Percentiles rank a stretch among this genome's conserved stretches.
These are phyloP conservation scores for Moesziomyces antarcticus DNA, from an alignment of 1,284 basidiomycete genomes.

Conservation along the genomic window DNA sequence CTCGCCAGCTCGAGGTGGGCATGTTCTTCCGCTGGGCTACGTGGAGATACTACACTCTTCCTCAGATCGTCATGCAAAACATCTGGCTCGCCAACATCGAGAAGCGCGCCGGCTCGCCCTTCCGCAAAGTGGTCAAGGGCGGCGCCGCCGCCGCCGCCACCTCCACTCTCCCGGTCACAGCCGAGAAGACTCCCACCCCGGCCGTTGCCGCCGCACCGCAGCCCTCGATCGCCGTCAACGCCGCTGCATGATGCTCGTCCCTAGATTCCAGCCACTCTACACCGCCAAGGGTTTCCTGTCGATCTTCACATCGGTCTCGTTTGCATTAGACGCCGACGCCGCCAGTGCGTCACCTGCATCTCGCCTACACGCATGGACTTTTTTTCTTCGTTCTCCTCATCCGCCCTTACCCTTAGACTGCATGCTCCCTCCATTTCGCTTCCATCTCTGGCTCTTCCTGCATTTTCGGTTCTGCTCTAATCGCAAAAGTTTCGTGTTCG, in stretches of 20 bases:
- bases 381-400: background rate
- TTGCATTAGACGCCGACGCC: background rate
- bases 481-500: background rate
- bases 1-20: constrained; percentile 55
- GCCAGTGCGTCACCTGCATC: background rate
- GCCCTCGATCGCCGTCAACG: constrained; percentile 26
- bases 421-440: background rate
- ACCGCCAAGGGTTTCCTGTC: background rate
- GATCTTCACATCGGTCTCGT: background rate
- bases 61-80: constrained; percentile 55
- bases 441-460: constrained; percentile 6
- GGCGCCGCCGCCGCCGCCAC: constrained; percentile 1
- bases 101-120: constrained; percentile 53
- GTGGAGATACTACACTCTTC: constrained; percentile 57
- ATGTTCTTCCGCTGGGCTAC: constrained; percentile 64
- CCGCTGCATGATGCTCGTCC: constrained; percentile 20
- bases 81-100: constrained; percentile 56
- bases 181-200: background rate
- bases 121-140: constrained; percentile 20
- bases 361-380: constrained; percentile 9
- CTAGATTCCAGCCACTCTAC: too few relatives aligned
- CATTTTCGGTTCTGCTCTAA: background rate
- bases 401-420: background rate
- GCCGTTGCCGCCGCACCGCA: constrained; percentile 7
- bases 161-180: background rate